Percentiles rank a stretch among this genome's conserved stretches.
Conservation (phyloP, 768 basidiomycete genomes). For the Lepiota brunneoincarnata region DNA sequence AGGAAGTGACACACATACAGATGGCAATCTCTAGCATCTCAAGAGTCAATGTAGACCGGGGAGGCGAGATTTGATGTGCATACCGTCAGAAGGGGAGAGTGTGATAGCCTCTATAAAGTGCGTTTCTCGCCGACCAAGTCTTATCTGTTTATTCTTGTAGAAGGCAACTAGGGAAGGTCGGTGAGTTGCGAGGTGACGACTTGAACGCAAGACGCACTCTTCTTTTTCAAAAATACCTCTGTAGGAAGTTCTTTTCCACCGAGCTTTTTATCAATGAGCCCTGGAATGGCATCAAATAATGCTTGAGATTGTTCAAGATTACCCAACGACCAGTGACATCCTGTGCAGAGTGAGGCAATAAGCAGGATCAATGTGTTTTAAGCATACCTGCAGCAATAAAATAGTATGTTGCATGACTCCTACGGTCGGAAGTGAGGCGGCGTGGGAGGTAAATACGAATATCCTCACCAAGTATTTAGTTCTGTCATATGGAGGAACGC, state of each 20-base stretch:
- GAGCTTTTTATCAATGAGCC: slow-evolving; percentile 56
- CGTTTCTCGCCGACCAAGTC: slow-evolving; percentile 49
- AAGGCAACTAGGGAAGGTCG: slow-evolving; percentile 53
- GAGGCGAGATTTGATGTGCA: slow-evolving; percentile 13
- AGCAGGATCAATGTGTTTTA: slow-evolving; percentile 12
- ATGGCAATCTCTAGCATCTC: slow-evolving; percentile 55
- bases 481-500: slow-evolving; percentile 61
- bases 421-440: slow-evolving; percentile 19
- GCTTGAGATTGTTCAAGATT: slow-evolving; percentile 57
- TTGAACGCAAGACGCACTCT: slow-evolving; percentile 40
- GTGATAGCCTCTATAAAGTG: slow-evolving; percentile 53
- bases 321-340: slow-evolving; percentile 61
- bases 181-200: background rate
- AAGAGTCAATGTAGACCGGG: background rate
- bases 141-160: slow-evolving; percentile 65
- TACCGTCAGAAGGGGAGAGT: slow-evolving; percentile 72
- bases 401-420: slow-evolving; percentile 79
- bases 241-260: slow-evolving; percentile 71
- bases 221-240: slow-evolving; percentile 76
- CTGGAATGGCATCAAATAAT: slow-evolving; percentile 61
- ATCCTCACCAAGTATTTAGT: slow-evolving; percentile 64
- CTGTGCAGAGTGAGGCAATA: slow-evolving; percentile 24
- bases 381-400: slow-evolving; percentile 64
- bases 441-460: background rate
- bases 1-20: slow-evolving; percentile 43